Evolutionary conservation across 768 basidiomycete genomes (phyloP).

Genomic region (Naematelia encephala): DNA sequence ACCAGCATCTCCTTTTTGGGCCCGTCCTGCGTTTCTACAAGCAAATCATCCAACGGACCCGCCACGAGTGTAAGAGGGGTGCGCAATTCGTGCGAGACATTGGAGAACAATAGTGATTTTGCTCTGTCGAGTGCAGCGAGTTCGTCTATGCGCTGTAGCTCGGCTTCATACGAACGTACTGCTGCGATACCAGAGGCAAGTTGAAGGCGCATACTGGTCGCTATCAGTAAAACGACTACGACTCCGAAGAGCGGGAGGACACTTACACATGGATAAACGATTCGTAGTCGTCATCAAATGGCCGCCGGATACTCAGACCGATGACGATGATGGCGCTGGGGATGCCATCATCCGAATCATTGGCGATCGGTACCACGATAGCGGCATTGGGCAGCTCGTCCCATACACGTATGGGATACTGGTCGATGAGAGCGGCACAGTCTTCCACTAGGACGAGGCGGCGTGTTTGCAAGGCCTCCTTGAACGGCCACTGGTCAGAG

Average conservation of each 20-base stretch:
- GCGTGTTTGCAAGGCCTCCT: slow-evolving; percentile 32
- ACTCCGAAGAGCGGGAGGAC: not conserved
- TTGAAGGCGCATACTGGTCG: slow-evolving; percentile 30
- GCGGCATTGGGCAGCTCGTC: slow-evolving; percentile 43
- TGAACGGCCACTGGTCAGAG: slow-evolving; percentile 38
- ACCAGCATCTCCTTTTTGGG: slow-evolving; percentile 32
- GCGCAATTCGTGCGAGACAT: slow-evolving; percentile 16
- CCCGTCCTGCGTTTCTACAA: slow-evolving; percentile 30
- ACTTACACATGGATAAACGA: slow-evolving; percentile 39
- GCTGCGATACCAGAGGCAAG: slow-evolving; percentile 44
- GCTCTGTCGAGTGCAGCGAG: slow-evolving; percentile 40
- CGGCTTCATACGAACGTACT: slow-evolving; percentile 42
- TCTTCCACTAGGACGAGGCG: slow-evolving; percentile 40
- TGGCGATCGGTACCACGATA: slow-evolving; percentile 39
- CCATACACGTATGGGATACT: slow-evolving; percentile 40
- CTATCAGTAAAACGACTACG: not conserved
- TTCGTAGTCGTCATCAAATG: slow-evolving; percentile 46
- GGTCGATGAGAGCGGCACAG: slow-evolving; percentile 33
- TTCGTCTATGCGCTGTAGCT: slow-evolving; percentile 38
- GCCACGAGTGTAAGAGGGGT: slow-evolving; percentile 40
- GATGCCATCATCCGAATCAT: slow-evolving; percentile 41
- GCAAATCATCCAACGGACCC: slow-evolving; percentile 44
- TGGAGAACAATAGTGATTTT: slow-evolving; percentile 19
- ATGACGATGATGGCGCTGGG: slow-evolving; percentile 38
- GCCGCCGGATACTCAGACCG: slow-evolving; percentile 41